These are phyloP conservation scores for Aureococcus anophagefferens DNA, from an alignment of 108 stramenopile genomes.

Conservation along the genomic window DNA sequence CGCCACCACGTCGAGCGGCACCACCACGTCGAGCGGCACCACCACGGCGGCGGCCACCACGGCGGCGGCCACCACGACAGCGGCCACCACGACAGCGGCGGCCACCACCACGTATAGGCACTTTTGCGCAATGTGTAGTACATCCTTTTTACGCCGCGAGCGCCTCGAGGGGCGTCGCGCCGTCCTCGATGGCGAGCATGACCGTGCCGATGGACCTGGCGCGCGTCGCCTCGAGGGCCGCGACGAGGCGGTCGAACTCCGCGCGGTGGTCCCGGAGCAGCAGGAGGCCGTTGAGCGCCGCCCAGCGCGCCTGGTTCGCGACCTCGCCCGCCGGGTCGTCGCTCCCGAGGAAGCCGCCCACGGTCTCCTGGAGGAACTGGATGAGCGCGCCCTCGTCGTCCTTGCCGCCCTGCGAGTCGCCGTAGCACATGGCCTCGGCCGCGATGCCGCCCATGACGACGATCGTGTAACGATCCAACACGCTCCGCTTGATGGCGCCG, in stretches of 20 bases:
- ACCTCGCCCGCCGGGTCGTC: slow-evolving; percentile 39
- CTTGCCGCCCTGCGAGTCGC: slow-evolving; percentile 74
- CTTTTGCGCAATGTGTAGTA: no score
- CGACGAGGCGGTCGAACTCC: slow-evolving; percentile 69
- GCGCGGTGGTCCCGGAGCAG: slow-evolving; percentile 62
- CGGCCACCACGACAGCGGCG: no score
- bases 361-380: slow-evolving; percentile 48
- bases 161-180: no score
- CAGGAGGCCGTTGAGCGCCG: slow-evolving; percentile 63
- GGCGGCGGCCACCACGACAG: no score
- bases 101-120: no score
- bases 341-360: slow-evolving; percentile 14
- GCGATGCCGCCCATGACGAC: slow-evolving; percentile 91
- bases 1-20: no score
- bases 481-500: slow-evolving; percentile 48
- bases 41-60: no score
- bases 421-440: slow-evolving; percentile 73
- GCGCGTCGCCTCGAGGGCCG: slow-evolving; percentile 48
- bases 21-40: no score
- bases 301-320: slow-evolving; percentile 74
- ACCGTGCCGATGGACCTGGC: neutral
- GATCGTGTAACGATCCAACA: slow-evolving; percentile 77
- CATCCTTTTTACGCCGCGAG: no score
- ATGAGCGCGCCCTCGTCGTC: slow-evolving; percentile 81
- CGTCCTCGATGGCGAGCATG: neutral